A percentile compares a stretch with the other conserved stretches of the same genome.
These are phyloP conservation scores for Vararia minispora DNA, from an alignment of 768 basidiomycete species.

Conservation along the genomic window DNA sequence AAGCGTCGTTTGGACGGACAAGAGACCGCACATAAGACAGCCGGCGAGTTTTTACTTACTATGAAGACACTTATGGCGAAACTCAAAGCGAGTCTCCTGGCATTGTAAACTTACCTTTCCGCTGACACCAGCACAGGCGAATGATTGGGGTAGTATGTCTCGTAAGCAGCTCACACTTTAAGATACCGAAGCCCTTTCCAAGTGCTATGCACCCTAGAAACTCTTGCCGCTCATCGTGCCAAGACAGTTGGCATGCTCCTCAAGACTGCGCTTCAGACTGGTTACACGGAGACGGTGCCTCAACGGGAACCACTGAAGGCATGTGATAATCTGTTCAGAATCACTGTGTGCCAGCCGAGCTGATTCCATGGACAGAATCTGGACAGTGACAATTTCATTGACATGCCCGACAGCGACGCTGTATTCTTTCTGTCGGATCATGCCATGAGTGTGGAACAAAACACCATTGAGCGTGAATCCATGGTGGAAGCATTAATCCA, in stretches of 20 bases:
- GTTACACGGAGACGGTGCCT: conserved; percentile 33
- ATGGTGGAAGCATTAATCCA: too few species aligned
- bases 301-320: conserved; percentile 42
- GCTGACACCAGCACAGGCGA: conserved; percentile 26
- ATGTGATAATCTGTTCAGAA: not conserved
- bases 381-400: conserved; percentile 35
- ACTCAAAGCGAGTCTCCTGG: conserved; percentile 32
- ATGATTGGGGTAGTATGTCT: conserved; percentile 55
- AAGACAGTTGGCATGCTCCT: conserved; percentile 26
- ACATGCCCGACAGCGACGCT: conserved; percentile 24
- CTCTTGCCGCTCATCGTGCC: conserved; percentile 36
- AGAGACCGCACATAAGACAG: conserved; percentile 33
- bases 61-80: conserved; percentile 62
- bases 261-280: conserved; percentile 35
- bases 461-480: too few species aligned
- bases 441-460: too few species aligned
- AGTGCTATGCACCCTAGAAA: too few species aligned
- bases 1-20: conserved; percentile 39
- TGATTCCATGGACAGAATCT: conserved; percentile 29
- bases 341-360: not conserved
- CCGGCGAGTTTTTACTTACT: conserved; percentile 42
- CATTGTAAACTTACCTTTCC: not conserved
- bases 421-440: conserved; percentile 26
- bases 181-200: too few species aligned
- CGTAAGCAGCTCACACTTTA: too few species aligned